Conservation (phyloP, 176 grass and related monocot genomes). For the Ensete glaucum region DNA sequence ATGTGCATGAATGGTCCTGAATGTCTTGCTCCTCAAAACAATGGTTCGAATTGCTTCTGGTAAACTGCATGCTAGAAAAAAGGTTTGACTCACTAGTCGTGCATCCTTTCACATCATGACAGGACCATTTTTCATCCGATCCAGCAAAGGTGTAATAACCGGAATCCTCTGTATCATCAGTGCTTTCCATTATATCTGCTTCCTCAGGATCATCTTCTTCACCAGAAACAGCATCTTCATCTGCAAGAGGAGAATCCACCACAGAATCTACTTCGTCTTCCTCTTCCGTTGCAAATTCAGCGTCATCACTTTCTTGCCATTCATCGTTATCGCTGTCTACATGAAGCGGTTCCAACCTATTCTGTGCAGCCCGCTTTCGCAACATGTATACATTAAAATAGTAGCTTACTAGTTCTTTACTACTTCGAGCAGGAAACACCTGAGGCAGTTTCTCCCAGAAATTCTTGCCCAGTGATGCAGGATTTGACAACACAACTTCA, state of each 20-base stretch:
- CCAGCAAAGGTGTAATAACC: slow-evolving; percentile 22
- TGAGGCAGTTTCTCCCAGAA: slow-evolving; percentile 54
- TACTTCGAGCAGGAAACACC: slow-evolving; percentile 51
- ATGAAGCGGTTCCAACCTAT: slow-evolving; percentile 40
- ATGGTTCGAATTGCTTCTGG: neutral
- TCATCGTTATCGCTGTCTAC: slow-evolving; percentile 86
- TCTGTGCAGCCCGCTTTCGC: slow-evolving; percentile 58
- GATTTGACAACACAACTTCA: slow-evolving; percentile 47
- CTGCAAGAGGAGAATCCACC: slow-evolving; percentile 25
- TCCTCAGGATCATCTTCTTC: slow-evolving; percentile 10
- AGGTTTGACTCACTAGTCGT: neutral
- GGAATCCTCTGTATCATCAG: slow-evolving; percentile 18
- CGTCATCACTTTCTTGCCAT: slow-evolving; percentile 41
- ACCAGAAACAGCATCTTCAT: slow-evolving; percentile 29
- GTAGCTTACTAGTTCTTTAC: slow-evolving; percentile 65
- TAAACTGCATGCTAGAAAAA: neutral
- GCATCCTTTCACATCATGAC: neutral
- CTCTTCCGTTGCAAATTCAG: slow-evolving; percentile 13
- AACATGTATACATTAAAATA: slow-evolving; percentile 86
- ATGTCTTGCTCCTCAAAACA: neutral
- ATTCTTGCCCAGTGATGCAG: slow-evolving; percentile 44
- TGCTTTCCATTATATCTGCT: neutral
- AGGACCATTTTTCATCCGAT: slow-evolving; percentile 9
- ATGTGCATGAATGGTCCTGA: neutral
- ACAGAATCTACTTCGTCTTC: slow-evolving; percentile 43